Percentiles rank a stretch among this genome's conserved stretches.
Evolutionary conservation across 768 basidiomycete genomes (phyloP).

Genomic region (Leccinum rimulosum): DNA sequence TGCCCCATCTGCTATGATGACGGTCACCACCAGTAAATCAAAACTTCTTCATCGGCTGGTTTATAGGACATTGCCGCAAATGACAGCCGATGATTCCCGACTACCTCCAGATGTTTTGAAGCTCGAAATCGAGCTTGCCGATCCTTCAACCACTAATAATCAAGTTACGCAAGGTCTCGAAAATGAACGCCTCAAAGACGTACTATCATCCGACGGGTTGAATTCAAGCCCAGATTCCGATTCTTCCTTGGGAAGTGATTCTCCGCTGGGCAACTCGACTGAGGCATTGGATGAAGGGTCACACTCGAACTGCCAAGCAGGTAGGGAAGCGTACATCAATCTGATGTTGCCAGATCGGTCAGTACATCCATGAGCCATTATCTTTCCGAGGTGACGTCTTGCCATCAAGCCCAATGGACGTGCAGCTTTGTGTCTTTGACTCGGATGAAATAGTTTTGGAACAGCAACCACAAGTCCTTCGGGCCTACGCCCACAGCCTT

Average conservation of each 20-base stretch:
- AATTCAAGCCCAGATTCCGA: background rate
- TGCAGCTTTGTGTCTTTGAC: conserved; percentile 46
- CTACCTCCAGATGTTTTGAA: conserved; percentile 30
- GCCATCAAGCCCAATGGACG: conserved; percentile 50
- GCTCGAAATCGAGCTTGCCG: conserved; percentile 38
- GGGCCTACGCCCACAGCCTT: conserved; percentile 40
- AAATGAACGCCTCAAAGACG: background rate
- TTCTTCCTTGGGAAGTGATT: background rate
- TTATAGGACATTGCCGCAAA: conserved; percentile 39
- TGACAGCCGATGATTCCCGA: conserved; percentile 4
- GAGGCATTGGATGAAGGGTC: background rate
- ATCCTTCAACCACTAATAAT: background rate
- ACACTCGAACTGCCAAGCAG: conserved; percentile 34
- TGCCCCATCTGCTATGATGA: conserved; percentile 36
- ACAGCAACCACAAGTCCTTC: conserved; percentile 42
- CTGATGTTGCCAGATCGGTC: conserved; percentile 61
- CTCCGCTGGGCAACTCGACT: background rate
- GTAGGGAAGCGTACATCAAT: conserved; percentile 40
- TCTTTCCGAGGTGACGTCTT: conserved; percentile 11
- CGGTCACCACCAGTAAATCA: conserved; percentile 30
- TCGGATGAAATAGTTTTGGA: conserved; percentile 24
- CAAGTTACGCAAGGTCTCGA: background rate
- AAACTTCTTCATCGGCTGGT: conserved; percentile 45
- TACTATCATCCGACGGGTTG: background rate
- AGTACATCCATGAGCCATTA: conserved; percentile 4